These are phyloP conservation scores for Rhizophagus sp. DNA, from an alignment of 192 early-diverging fungal species.

Conservation along the genomic window DNA sequence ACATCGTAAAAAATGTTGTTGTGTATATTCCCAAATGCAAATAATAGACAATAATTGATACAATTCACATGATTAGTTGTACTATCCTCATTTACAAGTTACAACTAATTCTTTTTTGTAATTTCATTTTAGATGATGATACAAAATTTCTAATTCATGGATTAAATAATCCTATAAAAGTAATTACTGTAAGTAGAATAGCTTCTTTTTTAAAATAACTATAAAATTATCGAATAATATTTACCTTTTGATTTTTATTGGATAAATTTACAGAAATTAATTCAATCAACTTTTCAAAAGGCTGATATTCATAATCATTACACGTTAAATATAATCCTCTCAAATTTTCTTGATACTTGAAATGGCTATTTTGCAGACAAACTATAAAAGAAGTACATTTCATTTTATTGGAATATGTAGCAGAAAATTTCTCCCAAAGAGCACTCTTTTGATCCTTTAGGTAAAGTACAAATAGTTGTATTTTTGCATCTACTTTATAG, in stretches of 20 bases:
- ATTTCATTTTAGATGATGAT: not conserved
- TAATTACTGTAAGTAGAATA: no score
- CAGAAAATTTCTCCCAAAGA: not conserved
- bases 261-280: no score
- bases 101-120: not conserved
- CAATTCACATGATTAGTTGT: not conserved
- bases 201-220: no score
- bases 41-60: not conserved
- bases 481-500: not conserved
- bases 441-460: not conserved
- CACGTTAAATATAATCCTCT: no score
- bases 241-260: no score
- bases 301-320: no score
- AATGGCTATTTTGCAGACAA: not conserved
- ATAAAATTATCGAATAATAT: no score
- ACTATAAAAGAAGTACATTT: not conserved
- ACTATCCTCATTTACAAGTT: not conserved
- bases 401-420: not conserved
- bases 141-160: not conserved
- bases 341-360: no score
- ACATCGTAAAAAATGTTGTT: not conserved
- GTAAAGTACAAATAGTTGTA: not conserved
- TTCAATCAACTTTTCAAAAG: no score
- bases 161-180: not conserved
- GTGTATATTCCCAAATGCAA: not conserved